Evolutionary conservation across 805 yeast species (phyloP).

Genomic region (Gaillardinia entomophila): DNA sequence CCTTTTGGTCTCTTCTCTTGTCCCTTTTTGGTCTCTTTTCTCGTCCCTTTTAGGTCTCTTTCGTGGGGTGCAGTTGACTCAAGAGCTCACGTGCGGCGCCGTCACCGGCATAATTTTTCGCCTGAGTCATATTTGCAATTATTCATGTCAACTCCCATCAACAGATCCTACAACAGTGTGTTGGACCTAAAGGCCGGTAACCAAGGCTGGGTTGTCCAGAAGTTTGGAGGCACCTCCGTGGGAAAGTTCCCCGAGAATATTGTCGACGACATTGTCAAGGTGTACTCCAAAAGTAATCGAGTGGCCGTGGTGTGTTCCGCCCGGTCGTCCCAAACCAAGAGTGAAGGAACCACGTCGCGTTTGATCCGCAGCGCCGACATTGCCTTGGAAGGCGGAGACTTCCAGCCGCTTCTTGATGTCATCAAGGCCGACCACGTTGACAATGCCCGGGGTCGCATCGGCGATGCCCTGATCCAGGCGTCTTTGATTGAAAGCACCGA

Average conservation of each 20-base stretch:
- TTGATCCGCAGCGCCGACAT: conserved; percentile 78
- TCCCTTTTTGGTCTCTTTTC: too few species aligned
- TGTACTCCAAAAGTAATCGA: conserved; percentile 49
- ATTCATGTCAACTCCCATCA: conserved; percentile 13
- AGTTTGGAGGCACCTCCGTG: conserved; percentile 95
- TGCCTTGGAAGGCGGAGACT: conserved; percentile 59
- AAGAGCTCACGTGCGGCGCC: too few species aligned
- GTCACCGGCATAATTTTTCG: too few species aligned
- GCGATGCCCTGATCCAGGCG: conserved; percentile 37
- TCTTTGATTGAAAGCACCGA: conserved; percentile 55
- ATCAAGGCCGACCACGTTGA: conserved; percentile 73
- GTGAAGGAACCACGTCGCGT: conserved; percentile 93
- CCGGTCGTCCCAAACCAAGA: conserved; percentile 82
- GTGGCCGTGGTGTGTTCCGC: conserved; percentile 97
- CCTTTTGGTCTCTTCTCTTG: too few species aligned
- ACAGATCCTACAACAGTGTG: conserved; percentile 34
- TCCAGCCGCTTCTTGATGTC: conserved; percentile 50
- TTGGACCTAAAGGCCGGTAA: conserved; percentile 25
- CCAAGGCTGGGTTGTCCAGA: conserved; percentile 58
- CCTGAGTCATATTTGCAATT: neutral
- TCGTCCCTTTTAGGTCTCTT: too few species aligned
- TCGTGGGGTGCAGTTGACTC: too few species aligned
- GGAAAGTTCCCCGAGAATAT: conserved; percentile 90
- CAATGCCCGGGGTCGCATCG: conserved; percentile 59
- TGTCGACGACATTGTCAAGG: conserved; percentile 76